Base-by-base conservation (phyloP, 768 basidiomycete species). In the Gloeophyllum trabeum region DNA sequence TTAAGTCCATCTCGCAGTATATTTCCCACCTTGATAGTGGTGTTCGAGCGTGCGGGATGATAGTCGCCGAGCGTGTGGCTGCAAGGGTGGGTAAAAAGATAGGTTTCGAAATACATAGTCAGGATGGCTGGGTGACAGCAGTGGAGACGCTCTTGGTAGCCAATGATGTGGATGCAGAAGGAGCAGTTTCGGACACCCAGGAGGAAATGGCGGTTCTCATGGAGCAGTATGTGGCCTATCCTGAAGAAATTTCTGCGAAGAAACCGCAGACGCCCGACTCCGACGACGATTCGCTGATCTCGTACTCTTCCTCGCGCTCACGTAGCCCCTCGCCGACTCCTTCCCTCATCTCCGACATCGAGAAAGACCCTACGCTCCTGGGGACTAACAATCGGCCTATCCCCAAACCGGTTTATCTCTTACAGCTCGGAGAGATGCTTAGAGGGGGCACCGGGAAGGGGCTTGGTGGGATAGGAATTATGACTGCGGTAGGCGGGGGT, bases 21-120 rank as follows among this genome's bases (percentile, higher is more conserved):
- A 76, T 99, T 35, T 69, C 69, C 1, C 89, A 94, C 58, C 61
- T 79, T 4, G 89, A 94, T 41, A 61, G 66, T 1, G 68, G 78
- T 3, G 71, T 96, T 16, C 80, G 94, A 3, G 72, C 81, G 20
- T 85, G 90, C 50, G 96, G 96, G 3, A 94, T 99, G 91, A 71
- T 97, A 24, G 79, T 76, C 1, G 94, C 87, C 1, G 94, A 99
- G 60, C 65, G 82, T 14, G 70, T 83, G 6, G 85, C 89, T 1
- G 62, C 65, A 4, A 64, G 66, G 21, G 67, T 67, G 12, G 72
- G 77, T 4, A 84, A 83, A 55, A 70, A 69, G 38, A 66, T 97
- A 18, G 67, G 76, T 44, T 97, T 99, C 49, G 80, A 74, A 0
- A 81, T 85, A 5, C 89, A 83, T 1, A 71, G 77, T 1, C 79